Evolutionary conservation across 1,284 basidiomycete genomes (phyloP).

Genomic region (Trichosporon coremiiforme): DNA sequence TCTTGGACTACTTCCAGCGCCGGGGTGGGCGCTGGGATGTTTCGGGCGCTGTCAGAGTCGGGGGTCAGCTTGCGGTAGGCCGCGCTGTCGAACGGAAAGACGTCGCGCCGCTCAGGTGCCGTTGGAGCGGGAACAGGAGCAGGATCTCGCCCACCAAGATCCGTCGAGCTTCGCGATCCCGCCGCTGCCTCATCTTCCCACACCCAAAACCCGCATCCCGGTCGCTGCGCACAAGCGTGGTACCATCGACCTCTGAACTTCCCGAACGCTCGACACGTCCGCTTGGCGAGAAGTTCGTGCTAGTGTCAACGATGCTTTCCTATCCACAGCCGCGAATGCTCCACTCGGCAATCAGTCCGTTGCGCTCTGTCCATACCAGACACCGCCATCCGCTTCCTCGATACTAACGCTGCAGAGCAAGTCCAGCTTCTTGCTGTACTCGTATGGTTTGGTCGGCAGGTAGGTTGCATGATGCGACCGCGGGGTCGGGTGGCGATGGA

Average conservation of each 20-base stretch:
- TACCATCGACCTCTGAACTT: slow-evolving; percentile 1
- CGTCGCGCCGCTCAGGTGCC: not conserved
- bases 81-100: not conserved
- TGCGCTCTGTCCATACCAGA: no score
- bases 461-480: not conserved
- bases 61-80: not conserved
- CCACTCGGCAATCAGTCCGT: no score
- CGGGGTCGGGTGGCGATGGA: not conserved
- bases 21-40: not conserved
- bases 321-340: not conserved
- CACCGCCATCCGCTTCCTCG: not conserved
- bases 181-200: not conserved
- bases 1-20: not conserved
- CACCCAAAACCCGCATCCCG: not conserved
- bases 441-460: not conserved
- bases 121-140: no score
- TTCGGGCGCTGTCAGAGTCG: not conserved
- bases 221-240: not conserved
- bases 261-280: not conserved
- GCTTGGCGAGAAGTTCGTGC: not conserved
- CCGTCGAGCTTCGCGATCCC: not conserved
- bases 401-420: not conserved
- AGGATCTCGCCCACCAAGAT: not conserved
- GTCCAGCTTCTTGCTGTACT: not conserved
- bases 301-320: not conserved